A percentile compares a stretch with the other conserved stretches of the same genome.
Evolutionary conservation across 23 red algal species (phyloP).

Genomic region (Cyanidioschyzon merolae): DNA sequence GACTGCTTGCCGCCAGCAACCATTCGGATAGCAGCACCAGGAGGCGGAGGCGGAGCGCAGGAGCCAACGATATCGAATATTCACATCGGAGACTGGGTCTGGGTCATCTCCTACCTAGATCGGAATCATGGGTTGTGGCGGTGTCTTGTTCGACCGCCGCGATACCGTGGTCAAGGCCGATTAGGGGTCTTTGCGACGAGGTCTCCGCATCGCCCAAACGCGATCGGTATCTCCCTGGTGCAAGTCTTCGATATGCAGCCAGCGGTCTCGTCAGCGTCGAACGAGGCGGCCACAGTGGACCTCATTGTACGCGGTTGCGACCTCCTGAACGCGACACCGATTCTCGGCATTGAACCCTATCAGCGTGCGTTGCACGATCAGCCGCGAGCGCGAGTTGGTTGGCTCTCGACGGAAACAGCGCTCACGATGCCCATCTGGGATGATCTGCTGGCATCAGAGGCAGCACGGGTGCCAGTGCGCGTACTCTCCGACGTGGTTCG

Average conservation of each 20-base stretch:
- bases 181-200: not conserved
- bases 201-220: slow-evolving; percentile 1
- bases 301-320: not conserved
- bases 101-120: not conserved
- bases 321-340: not conserved
- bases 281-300: not conserved
- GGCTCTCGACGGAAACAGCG: not conserved
- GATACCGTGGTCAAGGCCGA: not conserved
- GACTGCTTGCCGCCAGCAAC: not conserved
- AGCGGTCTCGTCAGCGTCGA: not conserved
- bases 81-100: not conserved
- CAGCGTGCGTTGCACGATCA: not conserved
- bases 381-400: not conserved
- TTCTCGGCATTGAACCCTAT: not conserved
- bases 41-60: not conserved
- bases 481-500: not conserved
- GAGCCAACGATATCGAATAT: not conserved
- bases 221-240: not conserved
- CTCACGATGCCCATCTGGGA: not conserved
- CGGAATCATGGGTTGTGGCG: not conserved
- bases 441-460: not conserved
- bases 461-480: not conserved
- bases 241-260: not conserved
- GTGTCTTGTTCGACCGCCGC: not conserved
- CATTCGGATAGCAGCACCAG: not conserved